Evolutionary conservation across 768 basidiomycete species (phyloP).

Genomic region (Boletus subcaerulescens): DNA sequence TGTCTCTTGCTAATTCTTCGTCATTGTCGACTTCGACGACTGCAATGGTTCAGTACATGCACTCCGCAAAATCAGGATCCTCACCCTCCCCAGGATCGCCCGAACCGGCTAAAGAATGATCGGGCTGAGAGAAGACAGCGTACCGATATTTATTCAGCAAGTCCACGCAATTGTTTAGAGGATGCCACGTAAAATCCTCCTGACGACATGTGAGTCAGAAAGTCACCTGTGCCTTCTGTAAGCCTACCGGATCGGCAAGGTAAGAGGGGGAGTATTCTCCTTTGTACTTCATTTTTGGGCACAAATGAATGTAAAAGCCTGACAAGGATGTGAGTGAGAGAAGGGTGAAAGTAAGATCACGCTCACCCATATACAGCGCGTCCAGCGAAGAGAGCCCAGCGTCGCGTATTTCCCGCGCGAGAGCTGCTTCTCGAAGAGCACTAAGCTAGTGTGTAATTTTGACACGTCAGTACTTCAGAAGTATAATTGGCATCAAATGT

Average conservation of each 20-base stretch:
- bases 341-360: background rate
- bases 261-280: constrained; percentile 89
- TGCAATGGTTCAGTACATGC: constrained; percentile 13
- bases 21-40: constrained; percentile 11
- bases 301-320: constrained; percentile 94
- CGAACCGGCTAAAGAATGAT: constrained; percentile 44
- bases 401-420: constrained; percentile 71
- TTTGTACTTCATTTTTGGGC: constrained; percentile 95
- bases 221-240: background rate
- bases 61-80: background rate
- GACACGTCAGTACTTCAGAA: background rate
- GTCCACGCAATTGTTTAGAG: constrained; percentile 54
- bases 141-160: constrained; percentile 69
- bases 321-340: background rate
- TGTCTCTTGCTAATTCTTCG: constrained; percentile 19
- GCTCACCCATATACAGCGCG: constrained; percentile 84
- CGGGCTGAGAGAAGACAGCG: constrained; percentile 65
- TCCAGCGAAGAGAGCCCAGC: constrained; percentile 63
- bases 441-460: constrained; percentile 55
- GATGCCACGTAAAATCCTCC: constrained; percentile 80
- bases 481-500: background rate
- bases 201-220: constrained; percentile 28
- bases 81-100: constrained; percentile 30
- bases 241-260: constrained; percentile 76
- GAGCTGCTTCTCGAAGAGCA: constrained; percentile 74